phyloP scores from a whole-genome alignment of 163 green algal genomes.

The Prototheca stagnorum region DNA sequence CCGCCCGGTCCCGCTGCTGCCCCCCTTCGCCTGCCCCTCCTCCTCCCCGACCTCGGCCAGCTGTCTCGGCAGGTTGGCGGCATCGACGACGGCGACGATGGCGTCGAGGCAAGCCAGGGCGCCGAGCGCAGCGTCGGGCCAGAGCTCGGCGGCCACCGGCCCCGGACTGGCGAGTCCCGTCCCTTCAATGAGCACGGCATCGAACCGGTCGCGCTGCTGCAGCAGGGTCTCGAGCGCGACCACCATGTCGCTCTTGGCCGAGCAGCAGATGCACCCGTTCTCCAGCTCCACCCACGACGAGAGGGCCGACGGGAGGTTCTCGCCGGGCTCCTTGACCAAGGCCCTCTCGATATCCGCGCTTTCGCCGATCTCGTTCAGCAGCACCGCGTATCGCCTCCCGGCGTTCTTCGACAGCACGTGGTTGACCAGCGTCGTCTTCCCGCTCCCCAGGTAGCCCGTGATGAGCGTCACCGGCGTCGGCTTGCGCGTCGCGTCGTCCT shows the following conservation, averaged over 20 bases:
- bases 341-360: slow-evolving; percentile 44
- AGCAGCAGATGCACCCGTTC: slow-evolving; percentile 90
- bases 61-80: slow-evolving; percentile 48
- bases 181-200: slow-evolving; percentile 81
- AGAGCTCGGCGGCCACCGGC: slow-evolving; percentile 62
- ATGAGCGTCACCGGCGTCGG: slow-evolving; percentile 47
- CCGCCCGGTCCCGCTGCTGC: too few species aligned
- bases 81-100: slow-evolving; percentile 72
- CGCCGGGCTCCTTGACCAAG: slow-evolving; percentile 39
- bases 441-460: slow-evolving; percentile 31
- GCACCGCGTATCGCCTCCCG: slow-evolving; percentile 50
- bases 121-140: slow-evolving; percentile 71
- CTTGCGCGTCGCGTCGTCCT: too few species aligned
- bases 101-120: slow-evolving; percentile 49
- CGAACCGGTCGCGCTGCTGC: slow-evolving; percentile 40
- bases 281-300: slow-evolving; percentile 66
- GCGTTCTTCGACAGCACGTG: slow-evolving; percentile 50
- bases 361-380: slow-evolving; percentile 60
- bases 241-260: slow-evolving; percentile 78
- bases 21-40: too few species aligned
- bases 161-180: slow-evolving; percentile 74
- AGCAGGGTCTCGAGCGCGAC: slow-evolving; percentile 64
- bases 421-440: slow-evolving; percentile 55
- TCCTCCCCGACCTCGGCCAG: slow-evolving; percentile 21
- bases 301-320: slow-evolving; percentile 4